These are phyloP conservation scores for Bremia lactucae DNA, from an alignment of 352 stramenopile genomes.

Conservation along the genomic window DNA sequence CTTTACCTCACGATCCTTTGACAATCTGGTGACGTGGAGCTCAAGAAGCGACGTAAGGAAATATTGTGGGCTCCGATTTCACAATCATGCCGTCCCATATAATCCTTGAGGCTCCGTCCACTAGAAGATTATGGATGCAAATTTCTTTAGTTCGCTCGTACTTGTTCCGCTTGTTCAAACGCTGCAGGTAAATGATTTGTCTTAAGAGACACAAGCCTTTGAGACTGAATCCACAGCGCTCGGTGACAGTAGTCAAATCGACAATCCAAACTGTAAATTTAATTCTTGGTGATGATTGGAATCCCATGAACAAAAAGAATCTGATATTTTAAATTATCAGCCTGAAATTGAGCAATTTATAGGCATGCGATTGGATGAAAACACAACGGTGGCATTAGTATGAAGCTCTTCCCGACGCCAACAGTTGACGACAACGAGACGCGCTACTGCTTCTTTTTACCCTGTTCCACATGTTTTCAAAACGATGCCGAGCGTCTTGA, in stretches of 20 bases:
- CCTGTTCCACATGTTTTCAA: neutral
- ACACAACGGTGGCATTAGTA: slow-evolving; percentile 1
- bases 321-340: too few relatives aligned
- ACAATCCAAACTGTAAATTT: too few relatives aligned
- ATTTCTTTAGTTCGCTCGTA: slow-evolving; percentile 85
- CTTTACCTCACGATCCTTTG: slow-evolving; percentile 89
- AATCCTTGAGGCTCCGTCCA: slow-evolving; percentile 95
- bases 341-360: too few relatives aligned
- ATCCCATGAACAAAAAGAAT: too few relatives aligned
- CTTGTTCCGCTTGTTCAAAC: slow-evolving; percentile 89
- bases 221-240: too few relatives aligned
- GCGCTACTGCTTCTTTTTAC: slow-evolving; percentile 36
- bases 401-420: slow-evolving; percentile 19
- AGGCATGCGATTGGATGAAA: slow-evolving; percentile 1
- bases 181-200: too few relatives aligned
- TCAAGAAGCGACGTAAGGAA: slow-evolving; percentile 94
- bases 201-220: too few relatives aligned
- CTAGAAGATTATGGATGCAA: slow-evolving; percentile 96
- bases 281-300: too few relatives aligned
- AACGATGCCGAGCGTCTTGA: slow-evolving; percentile 1
- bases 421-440: slow-evolving; percentile 17
- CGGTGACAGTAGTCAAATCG: too few relatives aligned
- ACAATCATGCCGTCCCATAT: slow-evolving; percentile 89
- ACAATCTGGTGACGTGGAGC: slow-evolving; percentile 92
- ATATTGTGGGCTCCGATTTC: slow-evolving; percentile 94